A percentile compares a stretch with the other conserved stretches of the same genome.
These are phyloP conservation scores for Rhizopus sp. DNA, from an alignment of 371 early-diverging fungal genomes.

Conservation along the genomic window DNA sequence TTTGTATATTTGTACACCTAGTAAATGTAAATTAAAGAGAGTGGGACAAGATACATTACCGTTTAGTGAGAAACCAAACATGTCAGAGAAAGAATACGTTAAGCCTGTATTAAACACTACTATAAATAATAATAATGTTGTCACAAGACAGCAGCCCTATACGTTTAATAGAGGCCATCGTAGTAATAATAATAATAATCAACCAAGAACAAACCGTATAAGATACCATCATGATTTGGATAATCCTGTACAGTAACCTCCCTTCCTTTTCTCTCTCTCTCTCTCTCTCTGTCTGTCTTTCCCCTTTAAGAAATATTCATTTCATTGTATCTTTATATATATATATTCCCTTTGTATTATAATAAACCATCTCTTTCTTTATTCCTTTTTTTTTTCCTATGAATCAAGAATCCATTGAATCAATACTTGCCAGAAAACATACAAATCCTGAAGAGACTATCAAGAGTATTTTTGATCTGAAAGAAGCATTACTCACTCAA, in stretches of 20 bases:
- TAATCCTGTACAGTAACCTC: slow-evolving; percentile 5
- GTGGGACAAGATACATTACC: slow-evolving; percentile 43
- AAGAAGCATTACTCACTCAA: slow-evolving; percentile 11
- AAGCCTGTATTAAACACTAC: not conserved
- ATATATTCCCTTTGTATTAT: not conserved
- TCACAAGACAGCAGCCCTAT: not conserved
- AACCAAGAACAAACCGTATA: slow-evolving; percentile 4
- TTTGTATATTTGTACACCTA: slow-evolving; percentile 17
- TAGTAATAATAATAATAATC: slow-evolving; percentile 6
- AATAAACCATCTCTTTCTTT: not conserved
- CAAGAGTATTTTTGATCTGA: not conserved
- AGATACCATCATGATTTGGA: slow-evolving; percentile 20
- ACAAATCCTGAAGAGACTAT: not conserved
- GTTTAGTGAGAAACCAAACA: slow-evolving; percentile 41
- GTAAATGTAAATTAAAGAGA: slow-evolving; percentile 26
- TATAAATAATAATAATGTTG: slow-evolving; percentile 3
- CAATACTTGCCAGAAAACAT: not conserved
- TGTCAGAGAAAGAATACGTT: slow-evolving; percentile 28
- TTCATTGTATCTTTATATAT: not conserved
- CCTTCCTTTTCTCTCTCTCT: no score
- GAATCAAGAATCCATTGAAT: not conserved
- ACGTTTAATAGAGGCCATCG: not conserved
- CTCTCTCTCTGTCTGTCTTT: no score
- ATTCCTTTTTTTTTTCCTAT: no score
- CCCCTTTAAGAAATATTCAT: not conserved